Conservation (phyloP, 2,329 filamentous ascomycete genomes). For the Cladosporium velox region DNA sequence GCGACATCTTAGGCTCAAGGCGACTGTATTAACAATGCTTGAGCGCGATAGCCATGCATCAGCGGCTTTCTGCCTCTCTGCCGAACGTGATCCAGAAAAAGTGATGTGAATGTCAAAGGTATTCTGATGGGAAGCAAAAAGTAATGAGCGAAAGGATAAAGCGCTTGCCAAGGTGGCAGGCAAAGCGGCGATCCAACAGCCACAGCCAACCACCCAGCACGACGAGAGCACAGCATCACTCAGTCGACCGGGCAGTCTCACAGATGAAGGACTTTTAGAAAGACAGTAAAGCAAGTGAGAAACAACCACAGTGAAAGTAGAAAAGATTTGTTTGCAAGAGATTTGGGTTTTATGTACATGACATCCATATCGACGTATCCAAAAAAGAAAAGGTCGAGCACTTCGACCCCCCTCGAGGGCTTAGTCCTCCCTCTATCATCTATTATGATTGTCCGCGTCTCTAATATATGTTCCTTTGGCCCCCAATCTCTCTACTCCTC, state of each 20-base stretch:
- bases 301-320: neutral
- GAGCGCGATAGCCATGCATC: no score
- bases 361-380: conserved; percentile 8
- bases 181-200: neutral
- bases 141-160: no score
- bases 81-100: no score
- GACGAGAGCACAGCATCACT: no score
- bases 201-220: neutral
- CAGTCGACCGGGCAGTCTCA: no score
- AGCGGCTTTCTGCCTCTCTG: no score
- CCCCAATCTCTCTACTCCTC: neutral
- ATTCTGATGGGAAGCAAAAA: no score
- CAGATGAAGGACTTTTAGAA: no score
- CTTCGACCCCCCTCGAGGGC: conserved; percentile 13
- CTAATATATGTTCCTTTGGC: neutral
- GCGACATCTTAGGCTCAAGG: no score
- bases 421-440: conserved; percentile 11
- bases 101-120: no score
- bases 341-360: conserved; percentile 10
- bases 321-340: neutral
- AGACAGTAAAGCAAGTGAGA: neutral
- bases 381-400: conserved; percentile 14
- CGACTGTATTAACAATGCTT: no score
- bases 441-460: conserved; percentile 12
- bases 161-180: no score